Conservation (phyloP, 179 eudicot species). For the Beta corolliflora region DNA sequence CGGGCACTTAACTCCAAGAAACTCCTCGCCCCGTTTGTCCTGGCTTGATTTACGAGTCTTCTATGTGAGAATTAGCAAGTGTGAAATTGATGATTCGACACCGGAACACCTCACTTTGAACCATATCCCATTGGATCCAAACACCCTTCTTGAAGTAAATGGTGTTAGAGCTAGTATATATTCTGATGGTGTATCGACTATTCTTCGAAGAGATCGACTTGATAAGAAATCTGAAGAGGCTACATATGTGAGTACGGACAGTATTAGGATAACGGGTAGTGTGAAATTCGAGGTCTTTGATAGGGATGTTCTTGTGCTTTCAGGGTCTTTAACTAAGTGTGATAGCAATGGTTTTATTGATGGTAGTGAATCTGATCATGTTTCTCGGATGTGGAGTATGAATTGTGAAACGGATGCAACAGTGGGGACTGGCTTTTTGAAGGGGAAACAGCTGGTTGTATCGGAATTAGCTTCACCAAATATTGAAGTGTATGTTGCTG, state of each 20-base stretch:
- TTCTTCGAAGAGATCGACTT: slow-evolving; percentile 71
- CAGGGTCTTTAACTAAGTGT: slow-evolving; percentile 56
- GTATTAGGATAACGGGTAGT: slow-evolving; percentile 61
- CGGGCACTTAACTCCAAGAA: slow-evolving; percentile 46
- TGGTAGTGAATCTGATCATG: slow-evolving; percentile 36
- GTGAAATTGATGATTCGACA: slow-evolving; percentile 60
- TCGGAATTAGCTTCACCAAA: slow-evolving; percentile 44
- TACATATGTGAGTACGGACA: slow-evolving; percentile 79
- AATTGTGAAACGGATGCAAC: slow-evolving; percentile 51
- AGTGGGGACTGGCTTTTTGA: slow-evolving; percentile 51
- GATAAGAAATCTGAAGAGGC: slow-evolving; percentile 83
- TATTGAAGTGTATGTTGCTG: slow-evolving; percentile 88
- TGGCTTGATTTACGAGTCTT: slow-evolving; percentile 86
- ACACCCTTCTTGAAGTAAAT: slow-evolving; percentile 79
- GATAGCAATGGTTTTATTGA: slow-evolving; percentile 44
- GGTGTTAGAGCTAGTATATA: slow-evolving; percentile 65
- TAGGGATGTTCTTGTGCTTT: slow-evolving; percentile 50
- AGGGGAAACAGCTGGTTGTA: slow-evolving; percentile 47
- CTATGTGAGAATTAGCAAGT: slow-evolving; percentile 70
- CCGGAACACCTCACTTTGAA: slow-evolving; percentile 75
- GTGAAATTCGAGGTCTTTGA: slow-evolving; percentile 81
- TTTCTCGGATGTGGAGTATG: slow-evolving; percentile 58
- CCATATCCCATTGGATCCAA: slow-evolving; percentile 63
- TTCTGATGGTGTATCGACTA: slow-evolving; percentile 58
- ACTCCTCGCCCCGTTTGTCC: slow-evolving; percentile 40